Evolutionary conservation across 768 basidiomycete genomes (phyloP).

Genomic region (Xerocomellus chrysenteron): DNA sequence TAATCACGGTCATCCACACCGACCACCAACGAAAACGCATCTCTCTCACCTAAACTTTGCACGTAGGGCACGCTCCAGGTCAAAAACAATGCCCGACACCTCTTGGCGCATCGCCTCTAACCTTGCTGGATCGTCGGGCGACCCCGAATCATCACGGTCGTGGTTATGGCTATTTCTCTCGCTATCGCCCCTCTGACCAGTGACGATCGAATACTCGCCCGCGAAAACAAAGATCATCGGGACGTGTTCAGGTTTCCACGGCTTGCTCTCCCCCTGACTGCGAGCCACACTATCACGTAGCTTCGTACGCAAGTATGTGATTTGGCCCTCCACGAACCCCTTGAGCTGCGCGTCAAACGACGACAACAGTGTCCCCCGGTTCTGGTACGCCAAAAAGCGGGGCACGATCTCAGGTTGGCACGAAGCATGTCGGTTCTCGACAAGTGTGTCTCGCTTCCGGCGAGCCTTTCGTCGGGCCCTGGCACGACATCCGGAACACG

Average conservation of each 20-base stretch:
- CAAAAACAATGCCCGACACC: slow-evolving; percentile 13
- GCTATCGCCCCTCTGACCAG: not conserved
- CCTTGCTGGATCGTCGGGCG: not conserved
- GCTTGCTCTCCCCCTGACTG: not conserved
- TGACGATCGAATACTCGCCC: slow-evolving; percentile 28
- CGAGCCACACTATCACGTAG: not conserved
- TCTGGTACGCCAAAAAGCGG: slow-evolving; percentile 21
- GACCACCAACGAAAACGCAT: not conserved
- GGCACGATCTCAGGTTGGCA: slow-evolving; percentile 5
- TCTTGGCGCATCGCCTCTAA: slow-evolving; percentile 21
- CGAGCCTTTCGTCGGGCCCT: slow-evolving; percentile 10
- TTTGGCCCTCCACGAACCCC: slow-evolving; percentile 25
- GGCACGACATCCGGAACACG: slow-evolving; percentile 41
- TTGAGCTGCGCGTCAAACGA: slow-evolving; percentile 17
- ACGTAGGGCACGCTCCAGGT: slow-evolving; percentile 11
- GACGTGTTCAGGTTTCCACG: not conserved
- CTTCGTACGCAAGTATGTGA: slow-evolving; percentile 23
- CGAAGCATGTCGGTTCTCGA: not conserved
- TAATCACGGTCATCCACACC: not conserved
- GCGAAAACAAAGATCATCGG: slow-evolving; percentile 21
- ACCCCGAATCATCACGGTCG: not conserved
- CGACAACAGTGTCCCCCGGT: slow-evolving; percentile 10
- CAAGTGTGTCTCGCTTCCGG: not conserved
- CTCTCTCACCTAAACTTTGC: slow-evolving; percentile 20
- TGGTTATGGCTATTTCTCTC: not conserved